Percentiles rank a stretch among this genome's conserved stretches.
phyloP scores from a whole-genome alignment of 139 green algal species.

The Mesostigma viride region DNA sequence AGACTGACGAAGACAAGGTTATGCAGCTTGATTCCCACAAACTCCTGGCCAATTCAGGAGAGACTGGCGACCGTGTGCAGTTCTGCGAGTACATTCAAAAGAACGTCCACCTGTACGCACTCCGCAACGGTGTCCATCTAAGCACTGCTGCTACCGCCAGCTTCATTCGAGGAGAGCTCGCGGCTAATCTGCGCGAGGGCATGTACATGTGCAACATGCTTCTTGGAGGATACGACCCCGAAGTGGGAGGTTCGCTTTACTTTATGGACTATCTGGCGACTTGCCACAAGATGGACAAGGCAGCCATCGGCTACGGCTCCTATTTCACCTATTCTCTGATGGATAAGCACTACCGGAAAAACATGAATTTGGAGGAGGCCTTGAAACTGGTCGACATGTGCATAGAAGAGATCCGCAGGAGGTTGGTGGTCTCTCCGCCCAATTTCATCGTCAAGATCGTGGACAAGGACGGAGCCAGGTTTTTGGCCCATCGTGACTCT shows the following conservation, averaged over 20 bases:
- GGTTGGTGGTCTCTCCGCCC: slow-evolving; percentile 76
- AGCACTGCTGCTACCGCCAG: slow-evolving; percentile 82
- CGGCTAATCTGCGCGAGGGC: slow-evolving; percentile 73
- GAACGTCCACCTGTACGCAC: slow-evolving; percentile 83
- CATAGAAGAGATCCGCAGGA: slow-evolving; percentile 61
- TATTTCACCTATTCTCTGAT: slow-evolving; percentile 86
- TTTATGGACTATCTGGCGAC: slow-evolving; percentile 98
- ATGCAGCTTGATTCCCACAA: slow-evolving; percentile 65
- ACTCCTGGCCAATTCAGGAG: slow-evolving; percentile 75
- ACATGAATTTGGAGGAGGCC: slow-evolving; percentile 75
- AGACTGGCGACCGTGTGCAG: slow-evolving; percentile 63
- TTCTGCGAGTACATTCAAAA: slow-evolving; percentile 45
- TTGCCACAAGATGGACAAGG: slow-evolving; percentile 90
- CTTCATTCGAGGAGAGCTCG: slow-evolving; percentile 83
- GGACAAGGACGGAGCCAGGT: slow-evolving; percentile 68
- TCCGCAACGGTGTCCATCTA: slow-evolving; percentile 66
- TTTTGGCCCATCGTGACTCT: background rate
- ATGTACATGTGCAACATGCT: slow-evolving; percentile 91
- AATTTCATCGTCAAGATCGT: slow-evolving; percentile 91
- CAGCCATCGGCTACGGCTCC: slow-evolving; percentile 87
- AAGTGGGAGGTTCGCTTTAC: slow-evolving; percentile 71
- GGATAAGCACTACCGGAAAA: slow-evolving; percentile 84
- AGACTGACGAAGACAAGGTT: slow-evolving; percentile 93
- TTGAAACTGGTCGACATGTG: slow-evolving; percentile 75
- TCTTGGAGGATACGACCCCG: slow-evolving; percentile 83